A percentile compares a stretch with the other conserved stretches of the same genome.
Evolutionary conservation across 2,329 filamentous ascomycete species (phyloP).

Genomic region (Alternaria alternata): DNA sequence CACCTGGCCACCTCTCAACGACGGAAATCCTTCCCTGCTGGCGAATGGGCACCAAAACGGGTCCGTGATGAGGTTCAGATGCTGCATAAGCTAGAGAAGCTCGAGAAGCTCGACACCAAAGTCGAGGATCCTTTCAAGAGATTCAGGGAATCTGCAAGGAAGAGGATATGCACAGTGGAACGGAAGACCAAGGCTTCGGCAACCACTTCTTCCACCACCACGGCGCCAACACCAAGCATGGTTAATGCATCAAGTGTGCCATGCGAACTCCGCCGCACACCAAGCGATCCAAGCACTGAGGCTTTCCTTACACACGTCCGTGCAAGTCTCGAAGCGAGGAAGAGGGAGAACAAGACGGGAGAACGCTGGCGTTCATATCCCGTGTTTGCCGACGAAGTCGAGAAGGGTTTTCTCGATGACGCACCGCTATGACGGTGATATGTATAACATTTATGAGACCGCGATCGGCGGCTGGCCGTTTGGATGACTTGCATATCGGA

Average conservation of each 20-base stretch:
- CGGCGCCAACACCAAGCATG: neutral
- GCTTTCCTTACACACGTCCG: constrained; percentile 24
- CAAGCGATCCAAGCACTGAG: constrained; percentile 11
- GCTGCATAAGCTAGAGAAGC: constrained; percentile 8
- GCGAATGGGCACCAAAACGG: constrained; percentile 1
- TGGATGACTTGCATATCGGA: neutral
- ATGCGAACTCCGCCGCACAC: constrained; percentile 8
- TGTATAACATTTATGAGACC: neutral
- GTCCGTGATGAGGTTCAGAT: constrained; percentile 10
- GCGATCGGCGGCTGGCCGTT: neutral
- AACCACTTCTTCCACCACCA: neutral
- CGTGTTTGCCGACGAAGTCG: constrained; percentile 21
- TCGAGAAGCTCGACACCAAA: neutral
- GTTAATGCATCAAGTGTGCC: neutral
- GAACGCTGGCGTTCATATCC: constrained; percentile 8
- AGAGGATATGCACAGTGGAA: constrained; percentile 7
- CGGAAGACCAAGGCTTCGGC: neutral
- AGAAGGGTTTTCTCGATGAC: constrained; percentile 21
- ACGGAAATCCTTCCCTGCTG: constrained; percentile 19
- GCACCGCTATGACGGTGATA: constrained; percentile 14
- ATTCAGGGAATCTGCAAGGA: neutral
- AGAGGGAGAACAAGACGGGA: constrained; percentile 8
- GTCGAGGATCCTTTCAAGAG: neutral
- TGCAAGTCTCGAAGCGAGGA: constrained; percentile 22
- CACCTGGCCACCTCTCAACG: constrained; percentile 17